Evolutionary conservation across 2,329 filamentous ascomycete species (phyloP), one percentile per base, ranked within the genome.

Genomic region (Elsinoe ampelina): DNA sequence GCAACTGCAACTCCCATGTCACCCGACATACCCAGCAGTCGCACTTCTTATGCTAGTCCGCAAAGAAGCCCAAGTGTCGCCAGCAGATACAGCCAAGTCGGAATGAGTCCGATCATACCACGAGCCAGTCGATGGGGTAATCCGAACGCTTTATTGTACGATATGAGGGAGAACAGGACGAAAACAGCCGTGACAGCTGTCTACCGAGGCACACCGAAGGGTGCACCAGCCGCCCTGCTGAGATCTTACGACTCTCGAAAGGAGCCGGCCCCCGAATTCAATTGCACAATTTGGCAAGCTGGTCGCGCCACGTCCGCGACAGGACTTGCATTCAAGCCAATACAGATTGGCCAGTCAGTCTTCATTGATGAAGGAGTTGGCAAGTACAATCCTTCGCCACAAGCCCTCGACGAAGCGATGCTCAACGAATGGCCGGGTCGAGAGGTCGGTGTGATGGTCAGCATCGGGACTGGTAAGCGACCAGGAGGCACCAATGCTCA

Each of bases 261-360:
- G 70, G 93, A 97, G 70, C 87, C 91, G 0, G 81, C 54, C 3
- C 87, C 92, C 2, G 91, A 96, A 70, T 92, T 89, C 60, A 87
- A 95, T 67, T 95, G 91, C 72, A 95, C 86, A 45, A 93, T 98
- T 58, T 98, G 93, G 93, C 86, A 98, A 73, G 93, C 93, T 3
- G 93, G 93, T 10, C 83, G 93, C 59, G 93, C 93, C n/a, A 98
- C 93, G 1, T 89, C 82, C 55, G 89, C 93, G 0, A 93, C 92
- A 1, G 89, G 88, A 0, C 77, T 96, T 42, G 93, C 93, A 1
- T 98, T 98, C 74, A 98, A 98, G 70, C 90, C 92, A 0, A 90
- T 98, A 51, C 86, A 87, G 62, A 88, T 98, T 38, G 93, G 93
- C 2, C 92, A 97, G 70, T 92, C 90, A 0, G 79, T 90, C 8